Percentiles rank a stretch among this genome's conserved stretches.
These are phyloP conservation scores for Myxozyma mucilagina DNA, from an alignment of 805 yeast genomes.

Conservation along the genomic window DNA sequence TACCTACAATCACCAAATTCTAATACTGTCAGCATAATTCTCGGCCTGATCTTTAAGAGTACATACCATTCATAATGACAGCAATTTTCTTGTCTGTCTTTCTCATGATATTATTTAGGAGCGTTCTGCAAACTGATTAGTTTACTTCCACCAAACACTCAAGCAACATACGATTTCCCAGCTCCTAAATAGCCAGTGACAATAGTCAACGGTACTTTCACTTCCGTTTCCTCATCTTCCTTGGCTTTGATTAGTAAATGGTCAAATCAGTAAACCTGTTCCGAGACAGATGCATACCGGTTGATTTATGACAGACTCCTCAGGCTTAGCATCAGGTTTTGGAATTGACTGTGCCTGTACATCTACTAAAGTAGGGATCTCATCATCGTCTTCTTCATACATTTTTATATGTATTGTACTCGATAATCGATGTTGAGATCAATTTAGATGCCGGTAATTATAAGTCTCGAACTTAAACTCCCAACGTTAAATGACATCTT, in stretches of 20 bases:
- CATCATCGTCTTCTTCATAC: constrained; percentile 16
- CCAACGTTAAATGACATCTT: background rate
- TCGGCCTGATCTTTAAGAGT: background rate
- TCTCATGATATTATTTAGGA: constrained; percentile 70
- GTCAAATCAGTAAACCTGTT: background rate
- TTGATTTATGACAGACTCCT: background rate
- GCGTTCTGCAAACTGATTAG: constrained; percentile 46
- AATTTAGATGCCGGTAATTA: background rate
- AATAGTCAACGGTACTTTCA: constrained; percentile 83
- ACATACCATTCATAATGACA: constrained; percentile 70
- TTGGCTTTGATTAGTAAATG: background rate
- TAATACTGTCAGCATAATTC: constrained; percentile 3
- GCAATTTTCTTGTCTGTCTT: constrained; percentile 77
- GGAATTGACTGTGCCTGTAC: background rate
- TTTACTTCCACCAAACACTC: background rate
- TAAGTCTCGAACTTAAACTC: background rate
- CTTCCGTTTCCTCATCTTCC: background rate
- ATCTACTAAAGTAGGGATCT: constrained; percentile 11
- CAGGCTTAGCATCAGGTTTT: background rate
- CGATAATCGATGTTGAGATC: background rate
- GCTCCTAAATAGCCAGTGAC: constrained; percentile 94
- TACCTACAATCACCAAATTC: constrained; percentile 37
- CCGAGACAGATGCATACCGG: background rate
- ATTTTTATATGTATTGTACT: background rate
- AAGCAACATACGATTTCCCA: constrained; percentile 62